These are phyloP conservation scores for Fremontodendron californicum DNA, from an alignment of 345 rosid species.

Conservation along the genomic window DNA sequence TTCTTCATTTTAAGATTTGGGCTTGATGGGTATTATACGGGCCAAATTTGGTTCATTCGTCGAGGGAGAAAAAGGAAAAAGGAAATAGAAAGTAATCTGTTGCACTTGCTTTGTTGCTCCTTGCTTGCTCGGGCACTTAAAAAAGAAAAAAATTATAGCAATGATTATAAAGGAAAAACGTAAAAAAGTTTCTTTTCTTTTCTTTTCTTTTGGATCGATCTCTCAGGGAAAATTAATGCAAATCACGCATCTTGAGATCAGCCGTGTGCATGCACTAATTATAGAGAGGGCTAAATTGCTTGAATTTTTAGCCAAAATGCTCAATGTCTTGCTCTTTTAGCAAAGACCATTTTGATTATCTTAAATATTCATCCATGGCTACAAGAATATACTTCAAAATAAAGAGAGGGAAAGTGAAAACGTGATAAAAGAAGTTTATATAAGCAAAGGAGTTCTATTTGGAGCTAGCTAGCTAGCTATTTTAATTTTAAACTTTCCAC, in stretches of 20 bases:
- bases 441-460: background rate
- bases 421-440: background rate
- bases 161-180: background rate
- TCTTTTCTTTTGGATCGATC: background rate
- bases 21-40: background rate
- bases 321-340: slow-evolving; percentile 13
- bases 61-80: background rate
- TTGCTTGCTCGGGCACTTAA: background rate
- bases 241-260: background rate
- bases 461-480: background rate
- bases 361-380: background rate
- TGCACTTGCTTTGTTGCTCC: too few species aligned
- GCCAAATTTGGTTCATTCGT: background rate
- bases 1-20: background rate
- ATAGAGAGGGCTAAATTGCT: background rate
- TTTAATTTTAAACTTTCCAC: slow-evolving; percentile 31
- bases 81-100: too few species aligned
- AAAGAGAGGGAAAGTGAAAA: background rate
- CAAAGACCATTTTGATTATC: slow-evolving; percentile 12
- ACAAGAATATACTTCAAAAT: background rate
- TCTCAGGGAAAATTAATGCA: background rate
- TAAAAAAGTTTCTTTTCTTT: background rate
- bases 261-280: background rate
- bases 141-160: background rate
- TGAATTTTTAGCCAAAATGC: background rate